Base-by-base conservation (phyloP, 1,284 basidiomycete genomes). In the Cryptococcus sp. region DNA sequence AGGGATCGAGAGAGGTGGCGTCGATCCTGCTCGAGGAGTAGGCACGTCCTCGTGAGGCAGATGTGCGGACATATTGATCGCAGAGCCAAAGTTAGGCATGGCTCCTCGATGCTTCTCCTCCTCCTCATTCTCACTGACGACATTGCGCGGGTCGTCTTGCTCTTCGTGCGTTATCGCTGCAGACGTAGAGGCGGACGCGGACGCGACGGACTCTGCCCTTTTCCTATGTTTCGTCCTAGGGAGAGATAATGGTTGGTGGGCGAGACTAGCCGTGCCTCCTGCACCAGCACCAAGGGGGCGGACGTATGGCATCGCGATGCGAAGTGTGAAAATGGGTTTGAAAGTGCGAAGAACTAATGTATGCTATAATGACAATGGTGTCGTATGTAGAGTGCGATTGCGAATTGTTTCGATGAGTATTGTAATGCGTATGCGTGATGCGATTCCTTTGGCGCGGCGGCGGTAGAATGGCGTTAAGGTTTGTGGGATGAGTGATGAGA, bases 11-110 rank as follows among this genome's bases (percentile, higher is more conserved):
- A 51, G 8, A 23, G 44, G 34, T 3, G 26, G 34, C 3, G 44
- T 37, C 34, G 46, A 26, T 23, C 19, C 16, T 15, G 56, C 51
- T 58, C 22, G 52, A 16, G 56, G 56, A 23, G 56, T 58, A 15
- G 45, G 41, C 6, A 52, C 50, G 16, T 53, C 57, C n/a, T 58
- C 57, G 37, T 25, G 25, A n/a, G 41, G n/a, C n/a, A 44, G 39
- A 39, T 17, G 17, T 3, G 17, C 29, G 29, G 29, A 34, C 29
- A n/a, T 16, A 44, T 20, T 19, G 39, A 43, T 17, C 38, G 15
- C 19, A 40, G 20, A n/a, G 23, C 37, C 20, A 23, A 40, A 40
- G 15, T 17, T 5, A 23, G 50, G 26, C n/a, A n/a, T 44, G 29
- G 29, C 29, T 13, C 29, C 29, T 34, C 13, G 29, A 34, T 34